These are phyloP conservation scores for Fusarium subglutinans DNA, from an alignment of 2,329 filamentous ascomycete genomes.

Conservation along the genomic window DNA sequence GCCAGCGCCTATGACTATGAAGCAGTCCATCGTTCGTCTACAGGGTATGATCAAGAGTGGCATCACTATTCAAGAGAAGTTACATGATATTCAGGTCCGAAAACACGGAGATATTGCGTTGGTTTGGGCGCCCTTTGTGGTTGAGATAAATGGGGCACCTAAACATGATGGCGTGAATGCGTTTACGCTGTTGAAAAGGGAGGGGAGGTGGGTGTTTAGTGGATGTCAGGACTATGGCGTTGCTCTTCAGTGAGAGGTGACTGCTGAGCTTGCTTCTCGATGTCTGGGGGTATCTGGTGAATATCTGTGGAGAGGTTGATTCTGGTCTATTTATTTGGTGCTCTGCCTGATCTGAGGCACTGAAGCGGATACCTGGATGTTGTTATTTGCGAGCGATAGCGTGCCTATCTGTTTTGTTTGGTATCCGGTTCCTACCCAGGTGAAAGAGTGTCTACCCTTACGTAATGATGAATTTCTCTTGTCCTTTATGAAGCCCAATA, in stretches of 20 bases:
- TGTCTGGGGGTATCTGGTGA: neutral
- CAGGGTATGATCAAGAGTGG: constrained; percentile 14
- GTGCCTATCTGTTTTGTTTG: neutral
- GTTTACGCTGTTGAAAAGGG: neutral
- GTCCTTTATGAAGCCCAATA: rapidly evolving
- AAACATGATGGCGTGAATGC: neutral
- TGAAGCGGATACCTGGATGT: neutral
- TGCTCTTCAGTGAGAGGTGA: neutral
- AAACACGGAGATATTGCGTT: constrained; percentile 9
- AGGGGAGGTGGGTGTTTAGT: constrained; percentile 1
- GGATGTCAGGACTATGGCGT: constrained; percentile 10
- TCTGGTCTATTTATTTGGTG: neutral
- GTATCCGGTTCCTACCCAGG: rapidly evolving
- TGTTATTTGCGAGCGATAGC: neutral
- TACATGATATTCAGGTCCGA: neutral
- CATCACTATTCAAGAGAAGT: neutral
- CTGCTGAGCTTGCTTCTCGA: neutral
- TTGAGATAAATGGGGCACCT: constrained; percentile 6
- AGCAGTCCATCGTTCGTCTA: constrained; percentile 12
- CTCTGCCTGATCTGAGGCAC: neutral
- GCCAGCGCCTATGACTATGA: constrained; percentile 9
- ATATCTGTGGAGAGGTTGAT: no score
- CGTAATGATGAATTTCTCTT: no score
- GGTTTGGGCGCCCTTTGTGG: constrained; percentile 24
- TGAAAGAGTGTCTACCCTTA: neutral